Evolutionary conservation across 768 basidiomycete species (phyloP).

Genomic region (Russula olivacea): DNA sequence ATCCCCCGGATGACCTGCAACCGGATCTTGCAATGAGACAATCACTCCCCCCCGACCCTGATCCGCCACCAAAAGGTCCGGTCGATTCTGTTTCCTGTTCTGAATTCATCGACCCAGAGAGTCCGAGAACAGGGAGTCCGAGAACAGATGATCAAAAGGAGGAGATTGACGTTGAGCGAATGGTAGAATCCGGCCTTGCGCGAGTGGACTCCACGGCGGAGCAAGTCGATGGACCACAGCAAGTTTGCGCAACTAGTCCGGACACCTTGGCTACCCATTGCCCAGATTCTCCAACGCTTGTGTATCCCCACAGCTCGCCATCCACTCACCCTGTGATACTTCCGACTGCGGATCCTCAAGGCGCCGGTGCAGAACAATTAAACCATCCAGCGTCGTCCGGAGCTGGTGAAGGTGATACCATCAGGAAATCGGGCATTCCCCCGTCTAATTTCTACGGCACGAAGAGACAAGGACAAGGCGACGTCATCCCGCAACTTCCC

Average conservation of each 20-base stretch:
- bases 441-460: constrained; percentile 14
- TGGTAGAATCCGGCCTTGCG: constrained; percentile 15
- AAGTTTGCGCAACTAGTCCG: not conserved
- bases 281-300: constrained; percentile 4
- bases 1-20: not conserved
- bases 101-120: constrained; percentile 7
- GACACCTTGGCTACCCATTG: not conserved
- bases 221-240: not conserved
- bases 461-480: not conserved
- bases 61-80: constrained; percentile 3
- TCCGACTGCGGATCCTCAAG: not conserved
- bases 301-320: constrained; percentile 11
- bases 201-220: not conserved
- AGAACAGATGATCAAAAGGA: constrained; percentile 17
- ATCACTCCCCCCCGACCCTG: constrained; percentile 5
- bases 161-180: constrained; percentile 21
- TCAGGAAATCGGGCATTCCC: constrained; percentile 6
- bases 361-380: not conserved
- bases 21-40: not conserved
- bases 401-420: not conserved
- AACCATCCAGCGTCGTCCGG: not conserved
- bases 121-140: constrained; percentile 15
- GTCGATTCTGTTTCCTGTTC: not conserved
- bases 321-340: not conserved
- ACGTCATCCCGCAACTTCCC: not conserved